Percentiles rank a stretch among this genome's conserved stretches.
Conservation (phyloP, 305 asterid genomes). For the Nicotiana rustica region DNA sequence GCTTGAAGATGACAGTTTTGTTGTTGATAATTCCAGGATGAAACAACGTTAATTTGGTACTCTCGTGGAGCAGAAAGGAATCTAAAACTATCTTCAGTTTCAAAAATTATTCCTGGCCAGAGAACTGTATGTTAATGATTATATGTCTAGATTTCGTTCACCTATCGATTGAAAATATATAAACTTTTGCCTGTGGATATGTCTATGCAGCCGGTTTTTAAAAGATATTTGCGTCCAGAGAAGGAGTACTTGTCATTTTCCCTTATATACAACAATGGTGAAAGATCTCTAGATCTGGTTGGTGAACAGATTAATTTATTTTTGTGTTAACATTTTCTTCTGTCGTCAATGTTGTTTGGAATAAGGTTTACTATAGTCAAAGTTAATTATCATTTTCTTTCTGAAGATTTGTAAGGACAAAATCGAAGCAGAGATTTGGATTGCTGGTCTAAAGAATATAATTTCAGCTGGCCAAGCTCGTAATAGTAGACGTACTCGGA, state of each 20-base stretch:
- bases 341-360: not conserved
- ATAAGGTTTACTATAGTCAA: slow-evolving; percentile 26
- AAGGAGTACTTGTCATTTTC: slow-evolving; percentile 96
- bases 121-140: slow-evolving; percentile 85
- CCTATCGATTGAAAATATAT: slow-evolving; percentile 37
- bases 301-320: slow-evolving; percentile 38
- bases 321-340: not conserved
- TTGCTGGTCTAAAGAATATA: slow-evolving; percentile 78
- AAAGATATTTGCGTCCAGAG: slow-evolving; percentile 88
- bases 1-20: slow-evolving; percentile 24
- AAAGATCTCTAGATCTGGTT: slow-evolving; percentile 94
- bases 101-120: slow-evolving; percentile 89
- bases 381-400: slow-evolving; percentile 32
- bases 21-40: slow-evolving; percentile 67
- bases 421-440: slow-evolving; percentile 89
- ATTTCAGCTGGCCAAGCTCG: slow-evolving; percentile 65
- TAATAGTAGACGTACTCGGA: slow-evolving; percentile 65
- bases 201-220: slow-evolving; percentile 72
- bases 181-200: slow-evolving; percentile 23
- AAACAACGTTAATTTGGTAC: slow-evolving; percentile 83
- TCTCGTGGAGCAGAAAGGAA: slow-evolving; percentile 86
- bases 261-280: slow-evolving; percentile 81
- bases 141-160: slow-evolving; percentile 31
- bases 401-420: slow-evolving; percentile 90
- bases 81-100: slow-evolving; percentile 75